These are phyloP conservation scores for Amborella trichopoda DNA, from an alignment of 164 flowering plant species.

Conservation along the genomic window DNA sequence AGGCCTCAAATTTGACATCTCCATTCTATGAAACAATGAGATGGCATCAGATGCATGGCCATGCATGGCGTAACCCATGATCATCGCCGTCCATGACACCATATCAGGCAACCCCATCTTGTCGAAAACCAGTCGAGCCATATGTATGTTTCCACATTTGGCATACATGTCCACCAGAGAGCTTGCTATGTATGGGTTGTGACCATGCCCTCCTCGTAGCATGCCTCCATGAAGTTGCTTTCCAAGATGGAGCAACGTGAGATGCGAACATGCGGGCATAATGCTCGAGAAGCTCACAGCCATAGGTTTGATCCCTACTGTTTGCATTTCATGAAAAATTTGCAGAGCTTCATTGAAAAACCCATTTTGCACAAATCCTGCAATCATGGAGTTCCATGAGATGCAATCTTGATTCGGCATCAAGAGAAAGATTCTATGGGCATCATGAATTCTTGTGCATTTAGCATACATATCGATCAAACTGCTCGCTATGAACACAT, in stretches of 20 bases:
- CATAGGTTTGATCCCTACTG: slow-evolving; percentile 41
- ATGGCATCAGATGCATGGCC: slow-evolving; percentile 63
- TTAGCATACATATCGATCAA: slow-evolving; percentile 91
- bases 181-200: slow-evolving; percentile 58
- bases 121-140: slow-evolving; percentile 55
- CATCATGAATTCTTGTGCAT: slow-evolving; percentile 47
- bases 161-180: slow-evolving; percentile 89
- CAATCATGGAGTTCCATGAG: slow-evolving; percentile 79
- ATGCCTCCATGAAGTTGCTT: slow-evolving; percentile 78
- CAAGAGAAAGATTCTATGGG: slow-evolving; percentile 36
- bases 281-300: slow-evolving; percentile 62
- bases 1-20: slow-evolving; percentile 42
- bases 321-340: slow-evolving; percentile 58
- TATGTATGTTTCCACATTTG: slow-evolving; percentile 62
- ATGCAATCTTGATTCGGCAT: slow-evolving; percentile 43
- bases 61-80: slow-evolving; percentile 83
- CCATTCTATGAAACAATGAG: slow-evolving; percentile 52
- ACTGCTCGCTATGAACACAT: slow-evolving; percentile 65
- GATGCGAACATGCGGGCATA: slow-evolving; percentile 82
- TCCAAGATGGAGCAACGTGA: slow-evolving; percentile 67
- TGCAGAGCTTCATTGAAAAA: slow-evolving; percentile 59
- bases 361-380: slow-evolving; percentile 83
- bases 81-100: slow-evolving; percentile 91
- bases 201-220: slow-evolving; percentile 35
- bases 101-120: slow-evolving; percentile 48